Evolutionary conservation across 257 asterid genomes (phyloP), one percentile per base, ranked within the genome.

Genomic region (Scutellaria galericulata): DNA sequence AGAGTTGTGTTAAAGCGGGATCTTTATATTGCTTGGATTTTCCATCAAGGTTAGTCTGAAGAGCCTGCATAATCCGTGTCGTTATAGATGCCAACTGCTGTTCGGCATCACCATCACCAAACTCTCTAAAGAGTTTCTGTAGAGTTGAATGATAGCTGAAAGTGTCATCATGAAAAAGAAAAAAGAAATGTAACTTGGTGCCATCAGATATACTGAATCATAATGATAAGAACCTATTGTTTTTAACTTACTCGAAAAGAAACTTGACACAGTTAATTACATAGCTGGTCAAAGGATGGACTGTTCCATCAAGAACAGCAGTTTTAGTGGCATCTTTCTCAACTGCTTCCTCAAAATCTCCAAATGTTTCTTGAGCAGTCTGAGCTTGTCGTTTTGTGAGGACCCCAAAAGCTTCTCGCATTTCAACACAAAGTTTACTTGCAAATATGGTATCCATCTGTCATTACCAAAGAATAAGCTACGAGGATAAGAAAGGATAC

Each of bases 261-360:
- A 94, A 94, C 78, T 91, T 94, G 51, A 94, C 97, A 10, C 91
- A 94, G 84, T 94, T 91, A 52, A 94, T 94, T 51, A 94, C 98
- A 62, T 94, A 94, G 91, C 97, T 94, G 44, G 99, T 94, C 69
- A 94, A 75, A 39, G 99, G 99, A 79, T 94, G 99, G 76, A 94
- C 99, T 45, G 99, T 92, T 82, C 99, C 99, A 84, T 94, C 99
- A 47, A 91, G 91, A 84, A 92, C 96, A 53, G 99, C 88, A 54
- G 98, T 91, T 80, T 94, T 94, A 14, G 99, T 89, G 71, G 93
- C 87, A 73, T 94, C 99, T 77, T 94, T 94, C 68, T 94, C 99
- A 70, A 94, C 99, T 61, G 96, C 99, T 77, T 94, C 99, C 80
- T 91, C 95, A 74, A 94, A 94, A 84, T 94, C 97, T n/a, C 78